A percentile compares a stretch with the other conserved stretches of the same genome.
Conservation (phyloP, 2,329 filamentous ascomycete genomes). For the Emergomyces orientalis region DNA sequence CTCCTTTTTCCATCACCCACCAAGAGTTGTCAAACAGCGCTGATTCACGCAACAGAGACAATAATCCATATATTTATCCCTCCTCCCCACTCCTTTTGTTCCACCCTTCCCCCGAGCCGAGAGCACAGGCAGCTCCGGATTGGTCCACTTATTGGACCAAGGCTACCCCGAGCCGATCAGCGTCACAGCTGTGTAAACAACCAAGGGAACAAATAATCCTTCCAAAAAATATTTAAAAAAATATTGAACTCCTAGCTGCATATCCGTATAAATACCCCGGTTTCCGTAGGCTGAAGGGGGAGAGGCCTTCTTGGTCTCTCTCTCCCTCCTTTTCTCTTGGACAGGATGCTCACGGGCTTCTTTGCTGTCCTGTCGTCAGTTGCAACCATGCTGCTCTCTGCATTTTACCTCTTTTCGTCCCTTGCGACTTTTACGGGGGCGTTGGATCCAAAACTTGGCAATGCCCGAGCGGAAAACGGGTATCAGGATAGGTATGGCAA, state of each 20-base stretch:
- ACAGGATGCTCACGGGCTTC: conserved; percentile 6
- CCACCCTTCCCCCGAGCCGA: background rate
- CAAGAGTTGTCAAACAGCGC: background rate
- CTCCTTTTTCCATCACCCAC: background rate
- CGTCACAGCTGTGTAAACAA: no score
- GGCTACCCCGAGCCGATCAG: no score
- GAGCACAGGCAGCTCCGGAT: background rate
- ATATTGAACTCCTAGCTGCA: background rate
- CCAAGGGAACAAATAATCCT: background rate
- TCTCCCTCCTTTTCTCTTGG: background rate
- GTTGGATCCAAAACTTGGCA: background rate
- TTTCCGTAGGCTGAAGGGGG: background rate
- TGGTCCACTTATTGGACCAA: no score
- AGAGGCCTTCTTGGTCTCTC: conserved; percentile 4
- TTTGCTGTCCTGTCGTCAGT: conserved; percentile 12
- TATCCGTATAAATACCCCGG: background rate
- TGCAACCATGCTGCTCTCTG: conserved; percentile 10
- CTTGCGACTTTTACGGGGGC: conserved; percentile 10
- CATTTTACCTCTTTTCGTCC: conserved; percentile 13
- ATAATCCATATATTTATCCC: background rate
- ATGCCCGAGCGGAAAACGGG: background rate
- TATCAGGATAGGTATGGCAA: background rate
- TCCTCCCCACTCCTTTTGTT: no score
- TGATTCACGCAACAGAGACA: background rate
- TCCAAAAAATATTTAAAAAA: no score